phyloP scores from a whole-genome alignment of 2,329 filamentous ascomycete genomes.

The Dendryphion nanum region DNA sequence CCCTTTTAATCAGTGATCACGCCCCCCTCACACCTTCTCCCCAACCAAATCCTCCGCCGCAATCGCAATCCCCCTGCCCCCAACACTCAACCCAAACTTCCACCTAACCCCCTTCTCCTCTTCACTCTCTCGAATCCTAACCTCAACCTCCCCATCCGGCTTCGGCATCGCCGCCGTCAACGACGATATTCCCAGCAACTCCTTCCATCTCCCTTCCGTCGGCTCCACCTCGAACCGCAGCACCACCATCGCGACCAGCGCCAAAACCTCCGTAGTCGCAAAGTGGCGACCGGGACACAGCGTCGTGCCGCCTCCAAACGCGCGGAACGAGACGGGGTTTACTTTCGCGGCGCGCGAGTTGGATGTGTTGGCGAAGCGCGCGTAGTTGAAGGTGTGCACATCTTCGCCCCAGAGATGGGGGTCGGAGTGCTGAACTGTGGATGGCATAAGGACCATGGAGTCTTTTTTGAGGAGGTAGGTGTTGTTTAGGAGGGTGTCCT shows the following conservation, averaged over 20 bases:
- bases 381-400: constrained; percentile 25
- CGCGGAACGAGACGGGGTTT: constrained; percentile 18
- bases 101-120: neutral
- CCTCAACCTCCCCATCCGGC: constrained; percentile 2
- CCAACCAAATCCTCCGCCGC: constrained; percentile 1
- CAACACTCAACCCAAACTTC: neutral
- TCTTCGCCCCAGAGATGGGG: constrained; percentile 27
- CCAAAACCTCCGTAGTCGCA: constrained; percentile 27
- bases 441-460: constrained; percentile 25
- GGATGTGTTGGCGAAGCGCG: constrained; percentile 21
- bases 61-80: neutral
- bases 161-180: neutral
- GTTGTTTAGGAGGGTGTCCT: constrained; percentile 28
- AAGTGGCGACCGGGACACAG: constrained; percentile 37
- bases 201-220: constrained; percentile 9
- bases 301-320: constrained; percentile 28
- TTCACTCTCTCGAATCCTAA: neutral
- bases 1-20: too few relatives aligned
- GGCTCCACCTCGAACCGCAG: constrained; percentile 25
- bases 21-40: too few relatives aligned
- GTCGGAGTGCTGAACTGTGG: constrained; percentile 23
- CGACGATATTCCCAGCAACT: constrained; percentile 1
- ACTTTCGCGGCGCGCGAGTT: neutral
- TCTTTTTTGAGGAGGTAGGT: constrained; percentile 32
- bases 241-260: constrained; percentile 24